These are phyloP conservation scores for Claviceps purpurea DNA, from an alignment of 2,329 filamentous ascomycete species.

Conservation along the genomic window DNA sequence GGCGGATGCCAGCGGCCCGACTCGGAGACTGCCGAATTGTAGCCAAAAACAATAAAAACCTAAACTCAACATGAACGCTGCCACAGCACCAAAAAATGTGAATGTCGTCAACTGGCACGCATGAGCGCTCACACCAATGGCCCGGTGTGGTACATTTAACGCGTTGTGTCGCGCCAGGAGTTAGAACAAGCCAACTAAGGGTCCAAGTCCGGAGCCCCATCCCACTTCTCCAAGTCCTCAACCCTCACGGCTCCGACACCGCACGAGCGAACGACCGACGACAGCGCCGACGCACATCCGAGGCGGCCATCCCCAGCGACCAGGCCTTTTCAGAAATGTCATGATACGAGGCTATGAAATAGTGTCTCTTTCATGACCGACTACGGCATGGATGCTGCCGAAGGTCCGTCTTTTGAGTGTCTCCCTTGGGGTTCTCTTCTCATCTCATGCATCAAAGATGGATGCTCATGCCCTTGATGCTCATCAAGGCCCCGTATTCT, in stretches of 20 bases:
- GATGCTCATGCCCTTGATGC: not conserved
- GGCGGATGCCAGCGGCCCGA: not conserved
- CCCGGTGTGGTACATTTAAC: not conserved
- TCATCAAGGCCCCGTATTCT: slow-evolving; percentile 10
- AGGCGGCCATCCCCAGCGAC: not conserved
- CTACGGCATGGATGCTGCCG: slow-evolving; percentile 20
- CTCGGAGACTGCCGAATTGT: not conserved
- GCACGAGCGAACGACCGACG: not conserved
- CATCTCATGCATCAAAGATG: too few relatives aligned
- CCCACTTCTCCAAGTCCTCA: slow-evolving; percentile 1
- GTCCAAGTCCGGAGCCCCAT: slow-evolving; percentile 3
- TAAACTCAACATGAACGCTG: not conserved
- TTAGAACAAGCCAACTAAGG: not conserved
- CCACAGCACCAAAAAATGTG: not conserved
- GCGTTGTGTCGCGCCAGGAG: not conserved
- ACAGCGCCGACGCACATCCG: not conserved
- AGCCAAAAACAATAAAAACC: not conserved
- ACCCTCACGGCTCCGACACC: not conserved
- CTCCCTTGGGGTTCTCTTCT: too few relatives aligned
- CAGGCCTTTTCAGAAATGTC: slow-evolving; percentile 3
- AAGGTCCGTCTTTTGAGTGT: slow-evolving; percentile 16
- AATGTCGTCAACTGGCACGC: too few relatives aligned
- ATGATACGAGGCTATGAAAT: not conserved
- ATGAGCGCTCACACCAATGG: not conserved
- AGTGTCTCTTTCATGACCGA: slow-evolving; percentile 19